phyloP scores from a whole-genome alignment of 306 rosid species.

The Citrullus amarus region DNA sequence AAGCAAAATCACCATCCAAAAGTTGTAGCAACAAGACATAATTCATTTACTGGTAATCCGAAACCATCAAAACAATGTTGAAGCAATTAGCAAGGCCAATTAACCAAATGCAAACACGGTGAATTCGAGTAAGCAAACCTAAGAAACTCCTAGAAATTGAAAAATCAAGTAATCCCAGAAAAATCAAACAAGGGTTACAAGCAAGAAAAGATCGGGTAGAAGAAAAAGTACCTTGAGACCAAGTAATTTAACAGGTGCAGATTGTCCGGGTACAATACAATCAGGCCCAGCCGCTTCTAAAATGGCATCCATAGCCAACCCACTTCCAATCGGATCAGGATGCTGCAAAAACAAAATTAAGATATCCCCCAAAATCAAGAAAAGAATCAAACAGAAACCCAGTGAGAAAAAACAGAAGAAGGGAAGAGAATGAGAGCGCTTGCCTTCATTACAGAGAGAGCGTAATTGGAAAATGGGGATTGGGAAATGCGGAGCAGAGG shows the following conservation, averaged over 20 bases:
- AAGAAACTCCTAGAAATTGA: neutral
- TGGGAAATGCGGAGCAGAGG: constrained; percentile 60
- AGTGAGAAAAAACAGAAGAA: neutral
- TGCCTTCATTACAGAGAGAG: constrained; percentile 68
- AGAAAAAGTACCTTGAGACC: constrained; percentile 58
- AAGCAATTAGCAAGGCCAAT: neutral
- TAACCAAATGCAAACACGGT: neutral
- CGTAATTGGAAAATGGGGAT: constrained; percentile 47
- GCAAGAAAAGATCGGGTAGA: neutral
- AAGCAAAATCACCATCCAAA: neutral
- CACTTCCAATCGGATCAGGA: constrained; percentile 63
- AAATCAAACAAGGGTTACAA: neutral
- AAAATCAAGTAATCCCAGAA: neutral
- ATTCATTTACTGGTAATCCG: neutral
- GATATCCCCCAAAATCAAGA: neutral
- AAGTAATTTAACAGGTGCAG: constrained; percentile 49
- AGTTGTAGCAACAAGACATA: neutral
- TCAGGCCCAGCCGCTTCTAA: constrained; percentile 95
- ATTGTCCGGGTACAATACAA: constrained; percentile 79
- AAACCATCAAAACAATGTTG: neutral
- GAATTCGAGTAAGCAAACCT: neutral
- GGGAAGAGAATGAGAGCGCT: neutral
- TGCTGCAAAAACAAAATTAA: constrained; percentile 26
- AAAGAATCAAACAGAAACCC: neutral
- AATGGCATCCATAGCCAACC: constrained; percentile 65